Evolutionary conservation across 2,329 filamentous ascomycete genomes (phyloP), one percentile per base, ranked within the genome.

Genomic region (Botryotinia convoluta): DNA sequence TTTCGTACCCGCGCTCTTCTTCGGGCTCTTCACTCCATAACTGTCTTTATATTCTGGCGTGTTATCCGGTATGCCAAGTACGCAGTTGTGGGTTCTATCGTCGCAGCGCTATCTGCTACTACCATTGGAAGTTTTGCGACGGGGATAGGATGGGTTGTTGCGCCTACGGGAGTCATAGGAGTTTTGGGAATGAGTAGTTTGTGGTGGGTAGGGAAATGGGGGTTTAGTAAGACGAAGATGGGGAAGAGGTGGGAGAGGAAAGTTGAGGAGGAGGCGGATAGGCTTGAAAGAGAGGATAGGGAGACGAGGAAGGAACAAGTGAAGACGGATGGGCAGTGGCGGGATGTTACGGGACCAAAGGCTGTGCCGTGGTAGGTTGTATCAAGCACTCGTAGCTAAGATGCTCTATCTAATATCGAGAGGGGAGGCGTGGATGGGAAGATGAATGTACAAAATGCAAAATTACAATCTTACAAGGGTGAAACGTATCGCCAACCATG

Each of bases 51-150:
- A 22, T 81, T 81, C 76, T 81, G 80, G 80, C 79, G 79, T 35
- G 71, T 80, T 1, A 78, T 81, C 0, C 77, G 80, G 32, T 81
- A 80, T 72, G 80, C 80, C n/a, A 80, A 80, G 62, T 81, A 80
- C 62, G 79, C 79, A 5, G 64, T 78, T 3, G 77, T 80, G 32
- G 80, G 80, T 3, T 75, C 73, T 20, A 63, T 79, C 4, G 75
- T 80, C 7, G 79, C 80, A 2, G 80, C 80, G 0, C 65, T 79
- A 44, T 76, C 79, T 10, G 78, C 79, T 0, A 77, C 76, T 26
- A 79, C 79, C 4, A 78, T 81, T 72, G 79, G 79, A 62, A 77
- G 77, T 29, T 65, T 77, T 26, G 73, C 79, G 4, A 76, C 75
- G 57, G 79, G 79, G n/a, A 76, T 77, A 8, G 79, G 75, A 14